Percentiles rank a stretch among this genome's conserved stretches.
Evolutionary conservation across 2,329 filamentous ascomycete species (phyloP).

Genomic region (Dactylellina sp.): DNA sequence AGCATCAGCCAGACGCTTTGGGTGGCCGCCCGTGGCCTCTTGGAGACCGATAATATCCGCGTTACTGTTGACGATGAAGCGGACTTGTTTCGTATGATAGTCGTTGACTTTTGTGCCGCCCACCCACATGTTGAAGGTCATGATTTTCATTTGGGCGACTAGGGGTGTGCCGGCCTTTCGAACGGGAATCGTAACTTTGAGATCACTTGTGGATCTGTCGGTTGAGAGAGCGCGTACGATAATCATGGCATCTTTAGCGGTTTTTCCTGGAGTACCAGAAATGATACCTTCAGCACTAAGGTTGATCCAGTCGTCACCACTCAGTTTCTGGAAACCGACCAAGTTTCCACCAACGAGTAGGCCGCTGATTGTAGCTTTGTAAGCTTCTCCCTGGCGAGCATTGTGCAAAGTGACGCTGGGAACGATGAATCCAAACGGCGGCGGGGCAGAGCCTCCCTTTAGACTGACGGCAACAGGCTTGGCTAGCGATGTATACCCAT

Average conservation of each 20-base stretch:
- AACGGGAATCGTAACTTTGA: constrained; percentile 63
- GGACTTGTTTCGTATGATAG: constrained; percentile 64
- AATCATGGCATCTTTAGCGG: constrained; percentile 57
- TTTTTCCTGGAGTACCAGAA: constrained; percentile 62
- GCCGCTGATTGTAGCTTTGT: constrained; percentile 62
- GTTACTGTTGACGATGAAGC: constrained; percentile 62
- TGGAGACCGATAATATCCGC: constrained; percentile 64
- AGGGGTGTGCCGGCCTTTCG: constrained; percentile 60
- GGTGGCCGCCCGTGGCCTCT: constrained; percentile 62
- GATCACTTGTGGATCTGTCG: constrained; percentile 59
- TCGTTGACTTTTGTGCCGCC: constrained; percentile 63
- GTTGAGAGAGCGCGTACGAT: constrained; percentile 61
- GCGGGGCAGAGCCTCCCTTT: constrained; percentile 9
- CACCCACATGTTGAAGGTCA: constrained; percentile 65
- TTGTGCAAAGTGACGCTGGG: constrained; percentile 63
- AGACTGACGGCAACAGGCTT: constrained; percentile 62
- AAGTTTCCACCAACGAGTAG: constrained; percentile 61
- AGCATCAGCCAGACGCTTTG: constrained; percentile 63
- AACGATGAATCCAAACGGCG: constrained; percentile 61
- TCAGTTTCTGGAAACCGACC: constrained; percentile 61
- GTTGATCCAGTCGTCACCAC: constrained; percentile 62
- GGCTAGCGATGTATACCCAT: constrained; percentile 68
- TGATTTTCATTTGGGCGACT: constrained; percentile 62
- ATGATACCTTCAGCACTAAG: constrained; percentile 62
- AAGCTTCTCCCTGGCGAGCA: constrained; percentile 62